Evolutionary conservation across 257 asterid species (phyloP), one percentile per base, ranked within the genome.

Genomic region (Solanum pennellii): DNA sequence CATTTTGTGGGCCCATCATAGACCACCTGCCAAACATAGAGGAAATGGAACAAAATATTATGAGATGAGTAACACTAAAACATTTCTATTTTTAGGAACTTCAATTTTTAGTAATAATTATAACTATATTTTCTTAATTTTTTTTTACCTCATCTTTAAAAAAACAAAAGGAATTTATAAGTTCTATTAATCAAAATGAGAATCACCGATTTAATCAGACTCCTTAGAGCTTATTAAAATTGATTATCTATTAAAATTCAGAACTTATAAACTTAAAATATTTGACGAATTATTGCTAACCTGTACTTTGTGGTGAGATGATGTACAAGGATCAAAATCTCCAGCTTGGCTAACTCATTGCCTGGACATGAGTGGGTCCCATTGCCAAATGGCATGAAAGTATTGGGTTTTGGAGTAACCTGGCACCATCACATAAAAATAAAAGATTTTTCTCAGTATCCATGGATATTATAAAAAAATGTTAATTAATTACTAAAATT

Each of bases 351-450:
- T 83, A 97, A 88, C 87, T 95, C 99, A 94, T 94, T 94, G 73
- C 98, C 99, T 56, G 98, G 98, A 86, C 99, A 97, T 25, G 99
- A 89, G 84, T 97, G 99, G 92, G 89, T 82, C 88, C 99, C 99
- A 87, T 89, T 94, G 85, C 99, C 99, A 97, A 97, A 97, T 92
- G 99, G 98, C 95, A 97, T 94, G 93, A 95, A 97, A 0, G 95
- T 96, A 88, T 94, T 96, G 92, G 99, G 98, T 56, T 94, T 96
- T 3, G 95, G 98, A 56, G 93, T 86, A 65, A 87, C 95, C 99
- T 96, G 92, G 88, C 86, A 91, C 68, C 83, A 85, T 52, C 71
- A 86, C 56, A 86, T 39, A 7, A 86, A 20, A 3, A 18, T 6
- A 86, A 23, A 4, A 8, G 7, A 73, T 73, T 71, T 33, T 83